Conservation (phyloP, 768 basidiomycete genomes). For the Suillus fuscotomentosus region DNA sequence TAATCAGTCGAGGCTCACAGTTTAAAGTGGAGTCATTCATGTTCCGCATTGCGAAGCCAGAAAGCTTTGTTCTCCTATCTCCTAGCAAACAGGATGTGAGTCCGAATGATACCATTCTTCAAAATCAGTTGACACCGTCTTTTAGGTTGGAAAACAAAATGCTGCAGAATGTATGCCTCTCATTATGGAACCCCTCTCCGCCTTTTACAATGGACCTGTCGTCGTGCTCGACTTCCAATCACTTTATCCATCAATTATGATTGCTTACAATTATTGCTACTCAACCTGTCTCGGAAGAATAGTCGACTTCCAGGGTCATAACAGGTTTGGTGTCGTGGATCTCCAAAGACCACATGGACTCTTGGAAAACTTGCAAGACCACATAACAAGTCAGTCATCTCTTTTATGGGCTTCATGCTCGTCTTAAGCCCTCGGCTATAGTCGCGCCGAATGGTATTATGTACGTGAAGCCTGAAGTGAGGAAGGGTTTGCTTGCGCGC, state of each 20-base stretch:
- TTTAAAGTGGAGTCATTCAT: slow-evolving; percentile 99
- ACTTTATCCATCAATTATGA: slow-evolving; percentile 97
- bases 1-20: slow-evolving; percentile 92
- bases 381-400: slow-evolving; percentile 64
- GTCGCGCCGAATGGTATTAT: slow-evolving; percentile 96
- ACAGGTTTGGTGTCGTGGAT: slow-evolving; percentile 85
- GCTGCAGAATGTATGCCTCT: slow-evolving; percentile 95
- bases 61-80: slow-evolving; percentile 86
- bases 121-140: neutral
- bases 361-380: slow-evolving; percentile 65
- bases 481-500: slow-evolving; percentile 81
- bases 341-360: slow-evolving; percentile 66
- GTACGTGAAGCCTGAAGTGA: slow-evolving; percentile 83
- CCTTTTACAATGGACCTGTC: slow-evolving; percentile 90
- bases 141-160: slow-evolving; percentile 91
- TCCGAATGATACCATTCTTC: neutral
- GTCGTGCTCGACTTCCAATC: slow-evolving; percentile 96
- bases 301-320: slow-evolving; percentile 79
- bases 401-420: neutral
- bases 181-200: slow-evolving; percentile 92
- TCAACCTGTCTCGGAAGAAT: slow-evolving; percentile 94
- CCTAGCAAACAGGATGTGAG: slow-evolving; percentile 84
- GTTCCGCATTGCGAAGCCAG: slow-evolving; percentile 96
- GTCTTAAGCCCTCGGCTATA: slow-evolving; percentile 27
- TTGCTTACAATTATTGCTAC: slow-evolving; percentile 97